Conservation (phyloP, 192 early-diverging fungal genomes). For the Coemansia reversa region DNA sequence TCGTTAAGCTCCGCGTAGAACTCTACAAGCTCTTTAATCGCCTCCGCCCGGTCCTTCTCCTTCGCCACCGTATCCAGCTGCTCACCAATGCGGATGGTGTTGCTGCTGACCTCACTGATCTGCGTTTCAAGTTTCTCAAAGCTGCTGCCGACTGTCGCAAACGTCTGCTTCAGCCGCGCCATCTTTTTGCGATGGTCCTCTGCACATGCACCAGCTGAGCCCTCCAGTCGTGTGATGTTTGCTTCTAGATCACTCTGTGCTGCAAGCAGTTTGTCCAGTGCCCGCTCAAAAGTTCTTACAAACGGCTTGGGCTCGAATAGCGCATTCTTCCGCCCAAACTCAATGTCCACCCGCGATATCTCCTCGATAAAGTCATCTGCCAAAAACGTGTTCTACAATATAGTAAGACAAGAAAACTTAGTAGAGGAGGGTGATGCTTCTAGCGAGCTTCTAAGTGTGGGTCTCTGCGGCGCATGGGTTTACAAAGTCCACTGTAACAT, state of each 20-base stretch:
- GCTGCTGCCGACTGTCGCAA: slow-evolving; percentile 84
- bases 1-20: slow-evolving; percentile 91
- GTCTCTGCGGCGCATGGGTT: neutral
- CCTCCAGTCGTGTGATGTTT: slow-evolving; percentile 84
- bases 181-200: slow-evolving; percentile 72
- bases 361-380: slow-evolving; percentile 62
- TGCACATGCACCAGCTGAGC: slow-evolving; percentile 72
- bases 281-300: slow-evolving; percentile 86
- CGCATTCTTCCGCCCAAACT: slow-evolving; percentile 51
- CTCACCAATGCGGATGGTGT: slow-evolving; percentile 96
- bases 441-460: neutral
- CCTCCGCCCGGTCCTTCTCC: slow-evolving; percentile 81
- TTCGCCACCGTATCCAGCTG: slow-evolving; percentile 96
- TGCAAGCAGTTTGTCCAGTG: slow-evolving; percentile 77
- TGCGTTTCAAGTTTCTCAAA: slow-evolving; percentile 87
- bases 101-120: slow-evolving; percentile 90
- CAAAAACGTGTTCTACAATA: slow-evolving; percentile 53
- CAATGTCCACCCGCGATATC: slow-evolving; percentile 52
- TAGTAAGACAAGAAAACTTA: neutral
- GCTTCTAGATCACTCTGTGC: slow-evolving; percentile 74
- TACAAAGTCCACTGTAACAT: neutral
- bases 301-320: slow-evolving; percentile 90
- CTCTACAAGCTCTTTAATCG: slow-evolving; percentile 87
- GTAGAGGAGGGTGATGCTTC: neutral
- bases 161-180: slow-evolving; percentile 72